Base-by-base conservation (phyloP, 768 basidiomycete genomes). In the Butyriboletus loyo region DNA sequence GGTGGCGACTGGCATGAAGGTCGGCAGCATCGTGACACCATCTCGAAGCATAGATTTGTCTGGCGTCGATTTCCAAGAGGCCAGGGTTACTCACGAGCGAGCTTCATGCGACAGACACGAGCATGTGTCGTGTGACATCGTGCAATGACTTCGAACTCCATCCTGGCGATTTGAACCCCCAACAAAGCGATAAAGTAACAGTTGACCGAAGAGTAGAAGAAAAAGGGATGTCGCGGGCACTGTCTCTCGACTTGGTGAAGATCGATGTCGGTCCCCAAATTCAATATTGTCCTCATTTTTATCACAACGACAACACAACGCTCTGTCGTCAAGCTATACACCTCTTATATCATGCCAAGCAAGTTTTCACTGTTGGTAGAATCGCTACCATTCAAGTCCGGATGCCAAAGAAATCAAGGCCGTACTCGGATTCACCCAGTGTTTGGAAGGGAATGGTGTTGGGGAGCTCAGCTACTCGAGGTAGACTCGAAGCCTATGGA, bases 1-100 rank as follows among this genome's bases (percentile, higher is more conserved):
- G 5, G 92, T 95, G 3, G 91, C 92, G 9, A 94, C 91, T 4
- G 92, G 92, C 92, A 94, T 95, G 62, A 95, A 95, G 0, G 92
- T 91, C 2, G 92, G 92, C 19, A 93, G 73, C 77, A 87, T 82
- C 2, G 91, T 93, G 35, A 79, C 73, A 9, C 89, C 90, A 73
- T 92, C 89, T 91, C 55, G 22, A 57, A 31, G 19, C 40, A 30
- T 19, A 3, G 45, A 40, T 37, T 46, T 39, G 49, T 55, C 45
- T 45, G 22, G 17, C 19, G 44, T 45, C 22, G 31, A 37, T n/a
- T 42, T 44, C 32, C 4, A 55, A 49, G 52, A 54, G 30, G 50
- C 13, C 52, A 39, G 36, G 2, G 1, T 15, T 17, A 55, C 86
- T 66, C 66, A 88, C 92, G 92, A 49, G 87, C 76, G 40, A 95